Conservation (phyloP, 495 filamentous ascomycete species). For the Aspergillus indologenus region DNA sequence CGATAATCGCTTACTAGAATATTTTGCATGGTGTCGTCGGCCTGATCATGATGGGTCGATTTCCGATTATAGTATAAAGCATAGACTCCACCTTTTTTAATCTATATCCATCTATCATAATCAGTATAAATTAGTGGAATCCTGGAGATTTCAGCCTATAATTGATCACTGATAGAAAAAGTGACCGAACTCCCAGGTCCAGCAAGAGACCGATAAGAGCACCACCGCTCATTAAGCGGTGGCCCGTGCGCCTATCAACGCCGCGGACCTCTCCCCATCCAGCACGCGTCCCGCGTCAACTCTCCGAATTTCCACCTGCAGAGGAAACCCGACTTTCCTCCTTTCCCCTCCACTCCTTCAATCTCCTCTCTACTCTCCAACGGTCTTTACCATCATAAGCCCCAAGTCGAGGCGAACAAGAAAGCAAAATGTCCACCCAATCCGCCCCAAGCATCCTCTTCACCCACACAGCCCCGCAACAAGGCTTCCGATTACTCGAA, state of each 20-base stretch:
- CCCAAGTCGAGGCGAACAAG: neutral
- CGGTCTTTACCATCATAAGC: no score
- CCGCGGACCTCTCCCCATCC: conserved; percentile 14
- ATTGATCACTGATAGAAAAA: no score
- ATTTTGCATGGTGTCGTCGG: neutral
- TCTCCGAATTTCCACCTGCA: neutral
- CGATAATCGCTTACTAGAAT: neutral
- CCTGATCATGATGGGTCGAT: conserved; percentile 1
- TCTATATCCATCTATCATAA: neutral
- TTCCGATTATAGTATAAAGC: conserved; percentile 2
- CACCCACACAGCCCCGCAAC: conserved; percentile 55
- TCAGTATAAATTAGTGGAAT: no score
- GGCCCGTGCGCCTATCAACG: conserved; percentile 33
- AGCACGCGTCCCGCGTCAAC: conserved; percentile 16
- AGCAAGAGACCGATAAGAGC: no score
- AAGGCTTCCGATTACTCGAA: conserved; percentile 74
- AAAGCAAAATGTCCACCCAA: conserved; percentile 57
- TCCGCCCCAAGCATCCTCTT: conserved; percentile 59
- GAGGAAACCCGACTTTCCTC: no score
- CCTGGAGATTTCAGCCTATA: no score
- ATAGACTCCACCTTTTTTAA: conserved; percentile 2
- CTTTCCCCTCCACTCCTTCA: no score
- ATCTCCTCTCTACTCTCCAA: no score
- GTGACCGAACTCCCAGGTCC: no score
- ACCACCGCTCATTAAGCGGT: conserved; percentile 27